Conservation (phyloP, 306 rosid species). For the Crataegus laevigata region DNA sequence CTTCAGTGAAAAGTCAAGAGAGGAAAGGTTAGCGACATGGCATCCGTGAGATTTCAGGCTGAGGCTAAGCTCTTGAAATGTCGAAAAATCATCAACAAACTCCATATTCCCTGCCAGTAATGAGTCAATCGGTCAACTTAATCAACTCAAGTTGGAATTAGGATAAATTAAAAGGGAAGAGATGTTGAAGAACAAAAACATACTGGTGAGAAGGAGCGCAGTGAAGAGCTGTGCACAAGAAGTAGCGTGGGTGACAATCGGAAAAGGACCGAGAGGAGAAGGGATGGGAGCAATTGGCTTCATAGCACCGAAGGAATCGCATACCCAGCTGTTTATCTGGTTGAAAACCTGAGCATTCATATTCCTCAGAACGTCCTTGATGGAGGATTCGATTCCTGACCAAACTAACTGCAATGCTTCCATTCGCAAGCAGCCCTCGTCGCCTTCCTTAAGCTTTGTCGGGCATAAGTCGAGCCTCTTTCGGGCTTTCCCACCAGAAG, state of each 20-base stretch:
- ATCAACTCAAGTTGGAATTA: not conserved
- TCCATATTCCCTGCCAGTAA: slow-evolving; percentile 73
- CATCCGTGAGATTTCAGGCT: slow-evolving; percentile 75
- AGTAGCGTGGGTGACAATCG: slow-evolving; percentile 39
- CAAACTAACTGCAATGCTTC: slow-evolving; percentile 56
- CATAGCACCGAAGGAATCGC: slow-evolving; percentile 45
- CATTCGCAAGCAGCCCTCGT: slow-evolving; percentile 26
- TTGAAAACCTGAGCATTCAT: slow-evolving; percentile 48
- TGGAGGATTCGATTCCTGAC: slow-evolving; percentile 60
- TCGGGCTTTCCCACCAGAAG: slow-evolving; percentile 12
- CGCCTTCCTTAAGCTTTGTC: slow-evolving; percentile 12
- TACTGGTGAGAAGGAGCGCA: slow-evolving; percentile 69
- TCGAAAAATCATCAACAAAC: slow-evolving; percentile 73
- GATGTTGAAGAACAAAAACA: slow-evolving; percentile 10
- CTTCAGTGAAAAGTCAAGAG: slow-evolving; percentile 58
- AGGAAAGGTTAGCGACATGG: slow-evolving; percentile 75
- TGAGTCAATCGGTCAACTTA: not conserved
- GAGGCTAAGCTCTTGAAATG: slow-evolving; percentile 75
- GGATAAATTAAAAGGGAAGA: not conserved
- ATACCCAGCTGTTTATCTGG: slow-evolving; percentile 59
- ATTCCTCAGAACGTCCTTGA: slow-evolving; percentile 61
- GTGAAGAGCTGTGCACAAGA: slow-evolving; percentile 41
- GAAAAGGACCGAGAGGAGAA: slow-evolving; percentile 47
- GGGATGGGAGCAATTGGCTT: slow-evolving; percentile 41
- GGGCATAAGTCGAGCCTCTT: slow-evolving; percentile 46